Base-by-base conservation (phyloP, 176 grass and related monocot species). In the Avena insularis region DNA sequence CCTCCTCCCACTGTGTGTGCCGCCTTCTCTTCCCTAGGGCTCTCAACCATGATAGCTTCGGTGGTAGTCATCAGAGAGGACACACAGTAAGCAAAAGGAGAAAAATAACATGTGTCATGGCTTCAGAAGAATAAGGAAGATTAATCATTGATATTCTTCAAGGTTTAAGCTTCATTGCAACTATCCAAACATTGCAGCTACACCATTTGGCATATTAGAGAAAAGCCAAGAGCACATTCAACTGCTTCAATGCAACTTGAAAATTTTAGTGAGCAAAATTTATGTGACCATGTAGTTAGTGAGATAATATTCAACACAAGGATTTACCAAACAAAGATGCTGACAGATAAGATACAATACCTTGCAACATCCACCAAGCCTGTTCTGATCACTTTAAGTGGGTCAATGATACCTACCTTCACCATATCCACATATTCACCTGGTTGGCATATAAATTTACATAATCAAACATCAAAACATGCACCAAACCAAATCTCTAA, bases 381-480 rank as follows among this genome's bases (percentile, higher is more conserved):
- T 83, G 89, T 95, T 91, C 91, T 88, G 48, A 97, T 90, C 57
- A 97, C 95, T 78, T 97, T 93, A 35, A 97, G 79, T 16, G 95
- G 95, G 89, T 97, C 95, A 2, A 95, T 81, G 50, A 93, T 97
- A 84, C 93, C 91, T 79, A 89, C 75, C 72, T 97, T 88, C 40
- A 97, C 91, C 95, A 95, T 95, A 83, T 97, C 95, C 31, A 93
- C 83, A 64, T 95, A 97, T 79, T 97, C 93, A 68, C 89, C 93
- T 97, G 12, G 47, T 79, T 48, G 12, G 20, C 54, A 62, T 12
- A 82, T 46, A 19, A 86, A 2, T 62, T 29, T 27, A 68, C 78
- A 77, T 5, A 77, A 1, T 4, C 12, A 50, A 46, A 12, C 29
- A 31, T 80, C 61, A 80, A 82, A 45, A 71, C 14, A 85, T 23